A percentile compares a stretch with the other conserved stretches of the same genome.
Evolutionary conservation across 306 rosid genomes (phyloP).

Genomic region (Cicer pinnatifidum): DNA sequence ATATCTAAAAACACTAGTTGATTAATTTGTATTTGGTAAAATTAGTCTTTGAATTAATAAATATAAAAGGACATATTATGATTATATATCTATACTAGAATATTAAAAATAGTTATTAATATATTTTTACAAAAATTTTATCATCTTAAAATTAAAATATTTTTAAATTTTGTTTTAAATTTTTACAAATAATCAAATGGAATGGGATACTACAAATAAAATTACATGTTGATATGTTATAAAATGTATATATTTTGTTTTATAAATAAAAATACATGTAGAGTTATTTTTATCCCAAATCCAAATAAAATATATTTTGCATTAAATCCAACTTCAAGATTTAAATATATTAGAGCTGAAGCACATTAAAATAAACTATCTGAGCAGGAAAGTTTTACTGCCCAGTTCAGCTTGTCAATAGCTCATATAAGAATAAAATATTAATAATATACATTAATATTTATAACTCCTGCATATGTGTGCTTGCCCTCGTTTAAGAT

Average conservation of each 20-base stretch:
- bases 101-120: background rate
- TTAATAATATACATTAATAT: constrained; percentile 13
- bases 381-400: constrained; percentile 14
- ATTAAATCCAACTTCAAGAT: background rate
- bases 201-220: no score
- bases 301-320: background rate
- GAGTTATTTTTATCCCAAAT: background rate
- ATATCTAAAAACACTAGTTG: background rate
- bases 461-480: constrained; percentile 3
- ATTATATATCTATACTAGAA: background rate
- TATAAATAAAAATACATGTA: background rate
- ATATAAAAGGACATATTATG: background rate
- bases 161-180: no score
- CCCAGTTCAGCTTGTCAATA: constrained; percentile 26
- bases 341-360: constrained; percentile 22
- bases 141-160: background rate
- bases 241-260: background rate
- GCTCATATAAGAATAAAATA: constrained; percentile 18
- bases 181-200: no score
- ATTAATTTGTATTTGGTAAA: background rate
- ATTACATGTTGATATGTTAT: background rate
- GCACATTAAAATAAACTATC: constrained; percentile 12
- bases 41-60: background rate
- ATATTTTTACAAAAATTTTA: background rate
- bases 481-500: background rate